Evolutionary conservation across 225 moss, liverwort and hornwort species (phyloP), one percentile per base, ranked within the genome.

Genomic region (Sphagnum tenellum): DNA sequence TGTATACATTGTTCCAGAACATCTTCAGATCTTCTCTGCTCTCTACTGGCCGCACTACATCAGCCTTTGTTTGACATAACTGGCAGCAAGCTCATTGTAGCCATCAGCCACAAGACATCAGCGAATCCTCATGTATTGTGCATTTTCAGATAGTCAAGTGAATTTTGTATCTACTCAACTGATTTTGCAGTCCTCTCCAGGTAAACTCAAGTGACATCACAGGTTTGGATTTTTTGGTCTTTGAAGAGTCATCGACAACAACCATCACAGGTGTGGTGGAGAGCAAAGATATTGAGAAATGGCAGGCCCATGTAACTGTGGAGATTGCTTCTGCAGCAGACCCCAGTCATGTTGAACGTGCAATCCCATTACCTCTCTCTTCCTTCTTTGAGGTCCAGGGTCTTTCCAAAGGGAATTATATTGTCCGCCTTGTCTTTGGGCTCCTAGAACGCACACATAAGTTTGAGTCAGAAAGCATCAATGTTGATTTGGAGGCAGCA

Each of bases 341-440:
- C 46, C 77, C 89, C 51, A 69, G 61, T 64, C 77, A 66, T 70
- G 77, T 89, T 9, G 79, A 72, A 48, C 78, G 77, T 73, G 73
- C 67, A 53, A 62, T 86, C 63, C 59, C 66, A 46, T 68, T 93
- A 48, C 79, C 92, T 50, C 66, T 78, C 11, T 87, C 89, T 5
- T 80, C 78, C 48, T 93, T 88, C 72, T 89, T 89, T 75, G 92
- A 89, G 81, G 78, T 93, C 53, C 81, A 77, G 70, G 92, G 86
- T 47, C 76, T 93, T 69, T 78, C 81, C 7, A 85, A 78, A 76
- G 83, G 89, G 53, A 75, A 68, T 51, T 93, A 88, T 56, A 69
- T 56, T 61, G 85, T 77, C 29, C 72, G 82, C 67, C 65, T 89
- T 45, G 72, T 71, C 9, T 75, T 78, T 71, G 86, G 83, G 57